A percentile compares a stretch with the other conserved stretches of the same genome.
These are phyloP conservation scores for Xylariales sp. DNA, from an alignment of 2,329 filamentous ascomycete species.

Conservation along the genomic window DNA sequence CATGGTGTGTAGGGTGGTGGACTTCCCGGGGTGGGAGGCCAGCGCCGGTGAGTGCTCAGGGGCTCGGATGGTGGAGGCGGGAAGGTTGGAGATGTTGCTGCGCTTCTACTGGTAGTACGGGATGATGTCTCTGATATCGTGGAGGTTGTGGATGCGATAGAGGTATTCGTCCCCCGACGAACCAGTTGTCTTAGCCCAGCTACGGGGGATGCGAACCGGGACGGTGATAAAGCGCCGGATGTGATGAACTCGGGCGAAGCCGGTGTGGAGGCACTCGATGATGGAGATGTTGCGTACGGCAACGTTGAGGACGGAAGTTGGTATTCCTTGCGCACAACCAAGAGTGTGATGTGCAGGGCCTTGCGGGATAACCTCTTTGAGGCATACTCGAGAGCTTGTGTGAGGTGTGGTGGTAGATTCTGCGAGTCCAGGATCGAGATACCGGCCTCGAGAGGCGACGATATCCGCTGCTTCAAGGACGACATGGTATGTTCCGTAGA, in stretches of 20 bases:
- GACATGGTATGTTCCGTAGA: constrained; percentile 16
- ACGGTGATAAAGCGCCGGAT: constrained; percentile 23
- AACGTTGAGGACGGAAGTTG: constrained; percentile 41
- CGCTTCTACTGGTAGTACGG: constrained; percentile 17
- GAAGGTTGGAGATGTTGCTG: constrained; percentile 27
- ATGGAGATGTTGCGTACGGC: constrained; percentile 21
- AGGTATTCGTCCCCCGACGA: constrained; percentile 31
- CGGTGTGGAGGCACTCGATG: constrained; percentile 20
- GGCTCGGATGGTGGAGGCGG: constrained; percentile 16
- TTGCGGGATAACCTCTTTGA: constrained; percentile 53
- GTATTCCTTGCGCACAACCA: constrained; percentile 52
- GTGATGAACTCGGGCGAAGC: constrained; percentile 17
- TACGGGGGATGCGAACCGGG: constrained; percentile 27
- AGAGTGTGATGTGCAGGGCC: constrained; percentile 50
- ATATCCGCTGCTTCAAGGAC: constrained; percentile 51
- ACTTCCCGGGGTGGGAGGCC: constrained; percentile 32
- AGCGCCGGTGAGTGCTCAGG: constrained; percentile 20
- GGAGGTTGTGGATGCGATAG: constrained; percentile 13
- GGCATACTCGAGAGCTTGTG: constrained; percentile 52
- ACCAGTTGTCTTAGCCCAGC: constrained; percentile 35
- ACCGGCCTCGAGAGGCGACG: constrained; percentile 59
- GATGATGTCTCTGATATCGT: constrained; percentile 16
- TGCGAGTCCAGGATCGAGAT: constrained; percentile 53
- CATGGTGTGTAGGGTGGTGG: constrained; percentile 46
- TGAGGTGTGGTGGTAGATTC: constrained; percentile 51